A percentile compares a stretch with the other conserved stretches of the same genome.
Conservation (phyloP, 2,329 filamentous ascomycete genomes). For the Trichoderma arundinaceum region DNA sequence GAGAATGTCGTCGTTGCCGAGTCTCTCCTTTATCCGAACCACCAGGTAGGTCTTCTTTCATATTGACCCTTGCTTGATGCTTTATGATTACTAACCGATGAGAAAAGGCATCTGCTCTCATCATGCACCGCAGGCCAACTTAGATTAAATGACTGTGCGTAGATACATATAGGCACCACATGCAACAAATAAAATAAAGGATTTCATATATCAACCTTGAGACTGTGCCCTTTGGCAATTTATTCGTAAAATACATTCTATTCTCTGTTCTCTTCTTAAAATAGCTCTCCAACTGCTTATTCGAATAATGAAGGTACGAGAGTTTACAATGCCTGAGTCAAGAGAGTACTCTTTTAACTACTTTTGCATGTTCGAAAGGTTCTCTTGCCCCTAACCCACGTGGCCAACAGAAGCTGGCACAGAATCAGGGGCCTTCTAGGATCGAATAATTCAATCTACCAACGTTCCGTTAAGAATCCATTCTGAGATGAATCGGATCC, state of each 20-base stretch:
- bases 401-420: slow-evolving; percentile 38
- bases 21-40: slow-evolving; percentile 83
- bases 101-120: slow-evolving; percentile 43
- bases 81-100: not conserved
- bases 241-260: not conserved
- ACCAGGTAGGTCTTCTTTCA: slow-evolving; percentile 67
- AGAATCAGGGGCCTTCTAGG: slow-evolving; percentile 48
- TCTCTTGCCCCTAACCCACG: slow-evolving; percentile 51
- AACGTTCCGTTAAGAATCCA: slow-evolving; percentile 83
- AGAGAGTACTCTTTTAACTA: not conserved
- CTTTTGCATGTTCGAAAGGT: slow-evolving; percentile 47
- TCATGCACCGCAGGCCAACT: slow-evolving; percentile 41
- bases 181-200: not conserved
- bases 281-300: too few relatives aligned
- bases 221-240: not conserved
- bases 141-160: slow-evolving; percentile 2
- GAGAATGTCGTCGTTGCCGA: slow-evolving; percentile 94
- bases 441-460: slow-evolving; percentile 61
- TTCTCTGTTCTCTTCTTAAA: not conserved
- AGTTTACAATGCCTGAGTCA: too few relatives aligned
- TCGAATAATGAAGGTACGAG: too few relatives aligned
- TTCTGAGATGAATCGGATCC: slow-evolving; percentile 71
- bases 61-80: not conserved
- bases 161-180: not conserved
- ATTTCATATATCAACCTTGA: not conserved